These are phyloP conservation scores for Penicillium verhagenii DNA, from an alignment of 495 filamentous ascomycete genomes.

Conservation along the genomic window DNA sequence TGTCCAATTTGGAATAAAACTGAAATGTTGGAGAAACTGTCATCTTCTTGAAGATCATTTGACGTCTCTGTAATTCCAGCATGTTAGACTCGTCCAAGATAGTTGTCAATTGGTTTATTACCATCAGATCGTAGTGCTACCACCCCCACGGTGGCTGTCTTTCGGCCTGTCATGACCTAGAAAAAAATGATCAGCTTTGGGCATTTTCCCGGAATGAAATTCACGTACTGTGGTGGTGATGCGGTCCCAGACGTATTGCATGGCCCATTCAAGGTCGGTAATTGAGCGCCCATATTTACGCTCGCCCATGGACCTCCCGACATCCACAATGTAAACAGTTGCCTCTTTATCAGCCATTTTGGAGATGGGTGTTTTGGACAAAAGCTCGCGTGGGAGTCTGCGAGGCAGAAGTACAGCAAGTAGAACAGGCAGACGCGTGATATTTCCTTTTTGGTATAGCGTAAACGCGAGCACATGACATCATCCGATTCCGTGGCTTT, in stretches of 20 bases:
- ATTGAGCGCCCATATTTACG: slow-evolving; percentile 68
- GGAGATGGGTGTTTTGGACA: not conserved
- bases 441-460: slow-evolving; percentile 42
- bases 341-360: slow-evolving; percentile 92
- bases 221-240: slow-evolving; percentile 73
- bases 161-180: slow-evolving; percentile 77
- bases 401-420: slow-evolving; percentile 4
- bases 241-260: slow-evolving; percentile 96
- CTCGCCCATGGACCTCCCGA: slow-evolving; percentile 79
- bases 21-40: slow-evolving; percentile 74
- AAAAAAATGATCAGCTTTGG: not conserved
- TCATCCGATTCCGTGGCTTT: slow-evolving; percentile 28
- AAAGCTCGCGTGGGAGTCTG: not conserved
- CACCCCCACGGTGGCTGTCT: slow-evolving; percentile 77
- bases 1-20: slow-evolving; percentile 70
- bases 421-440: slow-evolving; percentile 46
- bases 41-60: slow-evolving; percentile 61
- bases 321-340: slow-evolving; percentile 87
- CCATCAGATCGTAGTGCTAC: slow-evolving; percentile 79
- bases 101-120: slow-evolving; percentile 22
- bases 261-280: slow-evolving; percentile 82
- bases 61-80: slow-evolving; percentile 52
- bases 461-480: slow-evolving; percentile 46
- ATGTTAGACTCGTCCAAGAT: not conserved
- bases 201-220: not conserved